phyloP scores from a whole-genome alignment of 2,329 filamentous ascomycete genomes.

The Pseudogymnoascus sp. region DNA sequence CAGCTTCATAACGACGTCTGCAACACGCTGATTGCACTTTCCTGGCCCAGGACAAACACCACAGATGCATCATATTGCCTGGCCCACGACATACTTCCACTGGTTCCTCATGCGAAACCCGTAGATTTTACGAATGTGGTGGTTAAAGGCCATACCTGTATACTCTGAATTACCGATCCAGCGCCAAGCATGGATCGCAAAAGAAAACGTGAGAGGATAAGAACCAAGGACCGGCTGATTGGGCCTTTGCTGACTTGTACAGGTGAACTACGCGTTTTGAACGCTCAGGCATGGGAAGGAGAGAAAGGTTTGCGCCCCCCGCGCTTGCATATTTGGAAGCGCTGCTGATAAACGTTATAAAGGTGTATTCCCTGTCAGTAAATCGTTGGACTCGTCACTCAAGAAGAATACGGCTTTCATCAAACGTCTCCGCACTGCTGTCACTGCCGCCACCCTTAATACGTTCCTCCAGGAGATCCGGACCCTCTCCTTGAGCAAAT shows the following conservation, averaged over 20 bases:
- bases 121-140: slow-evolving; percentile 30
- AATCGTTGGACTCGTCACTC: slow-evolving; percentile 83
- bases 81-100: slow-evolving; percentile 24
- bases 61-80: slow-evolving; percentile 31
- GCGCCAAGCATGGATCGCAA: slow-evolving; percentile 52
- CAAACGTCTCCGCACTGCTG: slow-evolving; percentile 84
- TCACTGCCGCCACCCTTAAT: slow-evolving; percentile 68
- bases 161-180: slow-evolving; percentile 19
- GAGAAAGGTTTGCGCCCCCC: slow-evolving; percentile 60
- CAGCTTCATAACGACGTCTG: slow-evolving; percentile 7
- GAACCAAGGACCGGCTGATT: background rate
- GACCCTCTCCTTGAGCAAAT: slow-evolving; percentile 87
- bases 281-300: slow-evolving; percentile 80
- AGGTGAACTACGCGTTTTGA: slow-evolving; percentile 89
- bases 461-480: slow-evolving; percentile 88
- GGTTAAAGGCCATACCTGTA: slow-evolving; percentile 23
- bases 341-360: slow-evolving; percentile 34
- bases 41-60: slow-evolving; percentile 11
- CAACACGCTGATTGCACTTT: background rate
- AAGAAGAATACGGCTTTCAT: slow-evolving; percentile 99
- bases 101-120: slow-evolving; percentile 27
- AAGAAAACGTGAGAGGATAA: slow-evolving; percentile 48
- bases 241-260: slow-evolving; percentile 13
- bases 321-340: background rate
- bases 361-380: slow-evolving; percentile 73